These are phyloP conservation scores for Glarea lozoyensis DNA, from an alignment of 495 filamentous ascomycete genomes.

Conservation along the genomic window DNA sequence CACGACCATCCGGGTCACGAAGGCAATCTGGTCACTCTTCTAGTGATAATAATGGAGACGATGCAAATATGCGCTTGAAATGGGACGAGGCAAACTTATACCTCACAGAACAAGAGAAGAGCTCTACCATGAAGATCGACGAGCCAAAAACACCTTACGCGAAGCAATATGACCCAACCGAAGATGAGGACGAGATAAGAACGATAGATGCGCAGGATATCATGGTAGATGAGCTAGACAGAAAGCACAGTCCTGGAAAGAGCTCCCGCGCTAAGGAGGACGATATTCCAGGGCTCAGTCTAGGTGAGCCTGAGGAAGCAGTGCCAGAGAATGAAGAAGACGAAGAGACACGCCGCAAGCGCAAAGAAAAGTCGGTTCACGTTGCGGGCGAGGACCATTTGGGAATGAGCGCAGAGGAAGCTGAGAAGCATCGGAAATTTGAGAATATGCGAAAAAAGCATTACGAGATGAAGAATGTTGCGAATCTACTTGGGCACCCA, in stretches of 20 bases:
- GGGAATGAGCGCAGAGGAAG: constrained; percentile 64
- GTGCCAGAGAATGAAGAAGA: constrained; percentile 29
- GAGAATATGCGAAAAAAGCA: constrained; percentile 88
- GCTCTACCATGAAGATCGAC: constrained; percentile 94
- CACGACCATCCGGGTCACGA: constrained; percentile 50
- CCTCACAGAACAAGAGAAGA: constrained; percentile 89
- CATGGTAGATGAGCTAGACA: constrained; percentile 67
- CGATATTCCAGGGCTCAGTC: constrained; percentile 84
- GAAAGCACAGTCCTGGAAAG: constrained; percentile 29
- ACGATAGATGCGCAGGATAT: constrained; percentile 49
- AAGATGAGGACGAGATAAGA: constrained; percentile 70
- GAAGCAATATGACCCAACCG: constrained; percentile 76
- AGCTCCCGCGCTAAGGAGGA: constrained; percentile 41
- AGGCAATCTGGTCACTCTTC: constrained; percentile 52
- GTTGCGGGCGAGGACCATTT: constrained; percentile 46
- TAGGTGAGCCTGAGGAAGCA: constrained; percentile 89
- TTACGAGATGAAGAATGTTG: constrained; percentile 97
- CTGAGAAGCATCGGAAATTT: constrained; percentile 83
- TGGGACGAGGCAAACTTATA: constrained; percentile 99
- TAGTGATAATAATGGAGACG: constrained; percentile 35
- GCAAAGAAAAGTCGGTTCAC: constrained; percentile 54
- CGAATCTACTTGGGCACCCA: constrained; percentile 68
- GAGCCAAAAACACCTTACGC: constrained; percentile 98
- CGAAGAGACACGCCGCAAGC: constrained; percentile 3
- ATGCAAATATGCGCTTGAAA: constrained; percentile 67